Conservation (phyloP, 2,329 filamentous ascomycete species). For the Zymoseptoria crescenta region DNA sequence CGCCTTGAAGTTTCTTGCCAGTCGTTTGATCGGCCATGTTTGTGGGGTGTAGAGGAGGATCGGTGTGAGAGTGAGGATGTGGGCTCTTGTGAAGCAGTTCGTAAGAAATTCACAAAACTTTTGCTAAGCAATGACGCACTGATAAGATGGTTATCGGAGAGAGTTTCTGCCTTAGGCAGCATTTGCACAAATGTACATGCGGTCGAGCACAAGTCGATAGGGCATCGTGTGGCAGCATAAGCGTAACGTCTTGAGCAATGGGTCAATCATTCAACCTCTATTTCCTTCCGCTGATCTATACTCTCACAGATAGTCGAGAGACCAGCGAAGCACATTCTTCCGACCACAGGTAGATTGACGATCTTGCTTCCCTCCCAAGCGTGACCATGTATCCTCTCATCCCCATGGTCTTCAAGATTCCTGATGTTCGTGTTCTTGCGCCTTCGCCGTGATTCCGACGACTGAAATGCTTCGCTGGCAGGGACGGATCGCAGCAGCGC, state of each 20-base stretch:
- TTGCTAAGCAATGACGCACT: neutral
- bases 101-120: neutral
- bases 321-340: neutral
- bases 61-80: neutral
- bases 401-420: neutral
- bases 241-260: no score
- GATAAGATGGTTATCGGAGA: neutral
- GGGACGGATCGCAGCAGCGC: neutral
- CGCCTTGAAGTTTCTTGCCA: slow-evolving; percentile 8
- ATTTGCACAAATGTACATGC: no score
- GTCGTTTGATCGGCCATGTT: slow-evolving; percentile 47
- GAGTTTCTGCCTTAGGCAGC: neutral
- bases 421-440: neutral
- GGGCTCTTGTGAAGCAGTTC: neutral
- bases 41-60: neutral
- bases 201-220: no score
- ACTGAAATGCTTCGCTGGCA: neutral
- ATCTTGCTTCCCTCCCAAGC: neutral
- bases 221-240: no score
- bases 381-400: neutral
- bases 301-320: neutral
- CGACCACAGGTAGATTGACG: neutral
- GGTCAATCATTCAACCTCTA: neutral
- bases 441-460: neutral
- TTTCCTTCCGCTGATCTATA: neutral